Conservation (phyloP, 1,284 basidiomycete species). For the Cutaneotrichosporon arboriforme region DNA sequence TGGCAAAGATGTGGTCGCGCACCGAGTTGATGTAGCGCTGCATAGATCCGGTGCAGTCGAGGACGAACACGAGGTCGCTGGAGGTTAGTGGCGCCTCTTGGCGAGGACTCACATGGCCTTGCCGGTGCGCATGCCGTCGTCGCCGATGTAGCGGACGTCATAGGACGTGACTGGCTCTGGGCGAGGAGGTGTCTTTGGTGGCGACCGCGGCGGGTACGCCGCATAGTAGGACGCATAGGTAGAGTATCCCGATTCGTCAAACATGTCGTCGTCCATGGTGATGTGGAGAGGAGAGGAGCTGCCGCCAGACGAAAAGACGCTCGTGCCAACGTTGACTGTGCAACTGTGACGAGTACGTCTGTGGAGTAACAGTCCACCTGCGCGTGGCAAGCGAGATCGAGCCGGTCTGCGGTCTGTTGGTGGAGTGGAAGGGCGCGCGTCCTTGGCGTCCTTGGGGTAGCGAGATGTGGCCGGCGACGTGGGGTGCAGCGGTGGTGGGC, state of each 20-base stretch:
- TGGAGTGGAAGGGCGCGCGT: too few species aligned
- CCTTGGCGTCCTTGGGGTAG: too few species aligned
- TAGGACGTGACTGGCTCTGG: slow-evolving; percentile 32
- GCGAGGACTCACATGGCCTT: slow-evolving; percentile 41
- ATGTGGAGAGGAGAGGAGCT: background rate
- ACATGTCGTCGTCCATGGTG: slow-evolving; percentile 41
- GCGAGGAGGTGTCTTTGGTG: slow-evolving; percentile 24
- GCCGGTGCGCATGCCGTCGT: slow-evolving; percentile 23
- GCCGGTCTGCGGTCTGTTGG: too few species aligned
- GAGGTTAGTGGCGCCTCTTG: slow-evolving; percentile 4
- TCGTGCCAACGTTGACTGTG: too few species aligned
- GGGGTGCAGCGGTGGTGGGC: too few species aligned
- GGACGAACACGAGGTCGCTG: slow-evolving; percentile 81
- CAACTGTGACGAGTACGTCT: too few species aligned
- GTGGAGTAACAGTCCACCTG: too few species aligned
- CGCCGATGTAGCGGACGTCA: slow-evolving; percentile 33
- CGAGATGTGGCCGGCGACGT: too few species aligned
- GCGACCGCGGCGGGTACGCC: slow-evolving; percentile 20
- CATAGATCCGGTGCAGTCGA: slow-evolving; percentile 77
- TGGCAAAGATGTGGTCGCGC: slow-evolving; percentile 96
- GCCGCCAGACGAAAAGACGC: too few species aligned
- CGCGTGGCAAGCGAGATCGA: too few species aligned
- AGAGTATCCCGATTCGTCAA: slow-evolving; percentile 23
- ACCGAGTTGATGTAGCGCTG: slow-evolving; percentile 57
- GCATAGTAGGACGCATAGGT: slow-evolving; percentile 28